These are phyloP conservation scores for Eucalyptus pauciflora DNA, from an alignment of 345 rosid species.

Conservation along the genomic window DNA sequence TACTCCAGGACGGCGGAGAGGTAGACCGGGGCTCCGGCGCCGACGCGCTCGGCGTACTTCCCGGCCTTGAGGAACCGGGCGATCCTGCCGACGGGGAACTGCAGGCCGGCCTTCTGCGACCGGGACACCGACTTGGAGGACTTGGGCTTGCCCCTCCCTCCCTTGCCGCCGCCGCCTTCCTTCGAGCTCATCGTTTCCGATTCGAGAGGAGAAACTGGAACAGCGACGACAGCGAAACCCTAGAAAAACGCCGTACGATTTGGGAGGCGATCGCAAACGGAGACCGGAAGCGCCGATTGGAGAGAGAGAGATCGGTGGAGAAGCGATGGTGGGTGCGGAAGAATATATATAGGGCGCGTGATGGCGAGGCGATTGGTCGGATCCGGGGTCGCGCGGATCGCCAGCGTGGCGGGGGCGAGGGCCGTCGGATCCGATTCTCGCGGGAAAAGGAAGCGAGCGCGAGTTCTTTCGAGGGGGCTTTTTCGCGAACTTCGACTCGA, in stretches of 20 bases:
- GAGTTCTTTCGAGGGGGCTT: background rate
- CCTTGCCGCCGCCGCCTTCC: constrained; percentile 32
- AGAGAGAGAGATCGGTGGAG: background rate
- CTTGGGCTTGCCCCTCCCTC: constrained; percentile 69
- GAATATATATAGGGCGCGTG: constrained; percentile 6
- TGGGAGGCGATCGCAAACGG: background rate
- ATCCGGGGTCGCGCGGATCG: constrained; percentile 9
- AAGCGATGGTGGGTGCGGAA: background rate
- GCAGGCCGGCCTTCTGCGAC: constrained; percentile 71
- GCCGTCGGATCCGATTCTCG: background rate
- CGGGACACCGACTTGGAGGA: constrained; percentile 53
- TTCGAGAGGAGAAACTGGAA: too few species aligned
- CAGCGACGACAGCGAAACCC: background rate
- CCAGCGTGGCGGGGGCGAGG: constrained; percentile 19
- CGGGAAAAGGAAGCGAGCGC: constrained; percentile 10
- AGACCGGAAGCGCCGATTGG: background rate
- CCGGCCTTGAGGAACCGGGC: constrained; percentile 74
- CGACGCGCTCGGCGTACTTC: constrained; percentile 73
- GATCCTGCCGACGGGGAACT: constrained; percentile 73
- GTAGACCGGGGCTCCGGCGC: constrained; percentile 77
- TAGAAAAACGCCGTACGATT: background rate
- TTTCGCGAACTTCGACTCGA: background rate
- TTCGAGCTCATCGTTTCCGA: constrained; percentile 36
- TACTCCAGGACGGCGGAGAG: constrained; percentile 79
- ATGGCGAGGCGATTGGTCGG: constrained; percentile 8